Percentiles rank a stretch among this genome's conserved stretches.
These are phyloP conservation scores for Magnolia sinica DNA, from an alignment of 164 flowering plant genomes.

Conservation along the genomic window DNA sequence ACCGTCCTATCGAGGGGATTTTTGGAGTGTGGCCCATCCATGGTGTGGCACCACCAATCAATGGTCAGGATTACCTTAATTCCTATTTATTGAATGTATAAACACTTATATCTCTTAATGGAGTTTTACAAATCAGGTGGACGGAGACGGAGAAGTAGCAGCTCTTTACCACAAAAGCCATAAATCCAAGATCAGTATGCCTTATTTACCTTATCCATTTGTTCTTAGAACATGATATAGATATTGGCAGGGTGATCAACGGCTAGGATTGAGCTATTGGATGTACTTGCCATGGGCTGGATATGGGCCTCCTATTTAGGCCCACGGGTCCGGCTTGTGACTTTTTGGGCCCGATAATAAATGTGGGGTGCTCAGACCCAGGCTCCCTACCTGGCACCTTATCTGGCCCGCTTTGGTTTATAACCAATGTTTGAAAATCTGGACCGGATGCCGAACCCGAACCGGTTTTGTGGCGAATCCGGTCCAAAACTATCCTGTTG, in stretches of 20 bases:
- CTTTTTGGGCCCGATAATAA: no score
- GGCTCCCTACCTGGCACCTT: no score
- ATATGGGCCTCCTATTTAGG: no score
- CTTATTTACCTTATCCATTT: not conserved
- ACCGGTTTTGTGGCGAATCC: not conserved
- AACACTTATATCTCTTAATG: not conserved
- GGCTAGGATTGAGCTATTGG: not conserved
- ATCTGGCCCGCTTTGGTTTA: no score
- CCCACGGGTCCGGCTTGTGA: no score
- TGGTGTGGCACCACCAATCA: no score
- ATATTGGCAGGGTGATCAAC: not conserved
- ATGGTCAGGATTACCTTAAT: no score
- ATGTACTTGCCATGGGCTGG: not conserved
- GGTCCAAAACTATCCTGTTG: not conserved
- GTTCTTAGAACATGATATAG: not conserved
- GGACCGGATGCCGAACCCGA: not conserved
- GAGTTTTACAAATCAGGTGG: constrained; percentile 15
- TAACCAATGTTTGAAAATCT: no score
- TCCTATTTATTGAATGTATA: no score
- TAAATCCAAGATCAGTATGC: constrained; percentile 34
- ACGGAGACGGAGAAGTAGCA: constrained; percentile 16
- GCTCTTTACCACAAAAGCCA: constrained; percentile 22
- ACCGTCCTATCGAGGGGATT: no score
- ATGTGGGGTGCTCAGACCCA: no score
- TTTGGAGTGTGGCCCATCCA: no score